Conservation (phyloP, 768 basidiomycete species). For the Suillus luteus region DNA sequence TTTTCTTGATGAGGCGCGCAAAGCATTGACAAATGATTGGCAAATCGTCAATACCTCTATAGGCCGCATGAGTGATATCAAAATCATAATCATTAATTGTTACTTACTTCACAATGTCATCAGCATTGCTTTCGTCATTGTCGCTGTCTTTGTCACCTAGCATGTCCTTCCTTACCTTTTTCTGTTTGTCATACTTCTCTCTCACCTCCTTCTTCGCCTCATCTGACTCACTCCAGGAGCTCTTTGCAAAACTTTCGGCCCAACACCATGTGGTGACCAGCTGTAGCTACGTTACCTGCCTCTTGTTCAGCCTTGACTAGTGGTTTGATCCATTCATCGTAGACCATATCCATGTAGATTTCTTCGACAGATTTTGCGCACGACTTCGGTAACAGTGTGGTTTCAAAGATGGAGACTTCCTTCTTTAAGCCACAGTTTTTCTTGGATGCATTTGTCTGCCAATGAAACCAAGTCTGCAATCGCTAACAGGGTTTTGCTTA, state of each 20-base stretch:
- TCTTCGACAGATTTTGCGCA: neutral
- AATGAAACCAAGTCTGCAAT: slow-evolving; percentile 10
- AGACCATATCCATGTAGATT: slow-evolving; percentile 5
- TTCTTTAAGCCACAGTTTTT: neutral
- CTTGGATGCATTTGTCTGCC: slow-evolving; percentile 2
- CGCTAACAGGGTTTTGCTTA: neutral
- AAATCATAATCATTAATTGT: neutral
- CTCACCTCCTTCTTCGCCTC: slow-evolving; percentile 1
- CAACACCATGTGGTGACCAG: neutral
- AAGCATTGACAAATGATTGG: neutral
- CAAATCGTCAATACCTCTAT: slow-evolving; percentile 10
- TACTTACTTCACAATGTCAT: slow-evolving; percentile 5
- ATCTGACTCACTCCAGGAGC: slow-evolving; percentile 9
- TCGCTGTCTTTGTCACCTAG: neutral
- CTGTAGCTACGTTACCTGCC: neutral
- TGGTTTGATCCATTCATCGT: slow-evolving; percentile 6
- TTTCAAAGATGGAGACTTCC: slow-evolving; percentile 3
- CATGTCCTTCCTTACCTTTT: slow-evolving; percentile 1
- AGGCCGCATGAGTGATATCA: neutral
- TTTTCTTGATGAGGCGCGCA: neutral
- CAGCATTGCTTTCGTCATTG: neutral
- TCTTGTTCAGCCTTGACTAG: slow-evolving; percentile 6
- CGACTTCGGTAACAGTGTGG: neutral
- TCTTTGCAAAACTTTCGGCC: slow-evolving; percentile 2
- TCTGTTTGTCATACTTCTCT: slow-evolving; percentile 7